phyloP scores from a whole-genome alignment of 495 filamentous ascomycete species.

The Penicillium ucsense region DNA sequence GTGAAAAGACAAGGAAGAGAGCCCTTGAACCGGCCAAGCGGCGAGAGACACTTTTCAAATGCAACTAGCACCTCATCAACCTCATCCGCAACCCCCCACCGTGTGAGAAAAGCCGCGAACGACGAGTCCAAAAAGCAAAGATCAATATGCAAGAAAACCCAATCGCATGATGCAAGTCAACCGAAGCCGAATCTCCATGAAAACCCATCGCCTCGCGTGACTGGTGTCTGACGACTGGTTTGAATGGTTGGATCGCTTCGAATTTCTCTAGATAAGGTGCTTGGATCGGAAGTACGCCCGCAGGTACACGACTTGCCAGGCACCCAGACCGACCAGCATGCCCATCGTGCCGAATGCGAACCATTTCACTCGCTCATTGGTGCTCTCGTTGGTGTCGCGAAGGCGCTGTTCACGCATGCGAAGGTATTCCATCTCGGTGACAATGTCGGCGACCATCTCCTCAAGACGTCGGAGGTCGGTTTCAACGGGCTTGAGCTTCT shows the following conservation, averaged over 20 bases:
- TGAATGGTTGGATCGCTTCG: too few relatives aligned
- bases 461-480: constrained; percentile 90
- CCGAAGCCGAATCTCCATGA: not conserved
- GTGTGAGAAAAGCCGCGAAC: too few relatives aligned
- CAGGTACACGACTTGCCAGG: constrained; percentile 95
- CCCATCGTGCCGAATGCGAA: constrained; percentile 94
- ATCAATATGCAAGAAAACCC: constrained; percentile 7
- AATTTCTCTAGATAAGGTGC: constrained; percentile 61
- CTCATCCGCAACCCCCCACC: too few relatives aligned
- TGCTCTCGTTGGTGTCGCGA: constrained; percentile 98
- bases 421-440: constrained; percentile 87
- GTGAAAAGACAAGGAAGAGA: constrained; percentile 21
- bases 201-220: too few relatives aligned
- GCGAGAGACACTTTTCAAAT: constrained; percentile 14
- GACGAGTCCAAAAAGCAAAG: constrained; percentile 1
- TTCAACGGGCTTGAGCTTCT: constrained; percentile 97
- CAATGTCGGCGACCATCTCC: constrained; percentile 73
- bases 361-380: constrained; percentile 97
- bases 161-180: constrained; percentile 6
- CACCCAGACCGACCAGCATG: constrained; percentile 81
- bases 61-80: constrained; percentile 1
- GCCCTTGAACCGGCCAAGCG: constrained; percentile 17
- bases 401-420: constrained; percentile 85
- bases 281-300: constrained; percentile 96
- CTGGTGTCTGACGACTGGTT: too few relatives aligned